Base-by-base conservation (phyloP, 257 asterid genomes). In the Plectranthus barbatus region DNA sequence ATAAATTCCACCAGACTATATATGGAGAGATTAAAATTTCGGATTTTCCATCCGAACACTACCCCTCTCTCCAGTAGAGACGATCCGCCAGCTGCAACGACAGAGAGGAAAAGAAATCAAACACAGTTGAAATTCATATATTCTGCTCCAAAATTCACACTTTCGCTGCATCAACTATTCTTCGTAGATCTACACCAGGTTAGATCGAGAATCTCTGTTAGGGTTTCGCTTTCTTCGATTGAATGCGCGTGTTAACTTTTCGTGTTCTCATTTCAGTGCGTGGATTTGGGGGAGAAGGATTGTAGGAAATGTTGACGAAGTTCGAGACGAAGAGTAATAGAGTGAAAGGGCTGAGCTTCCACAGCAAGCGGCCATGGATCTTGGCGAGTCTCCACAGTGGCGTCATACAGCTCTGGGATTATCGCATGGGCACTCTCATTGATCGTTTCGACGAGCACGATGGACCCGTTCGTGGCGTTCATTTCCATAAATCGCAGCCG, bases 381-480 rank as follows among this genome's bases (percentile, higher is more conserved):
- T 2, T 46, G 34, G 57, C 57, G 36, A 62, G 68, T 47, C 20
- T 62, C 4, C 33, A 47, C 57, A 62, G 47, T 4, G 57, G 57
- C 47, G 57, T 62, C 5, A 62, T 62, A 36, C 68, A 62, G 45
- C 56, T 62, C n/a, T 62, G 57, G 68, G 68, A 62, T 47, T 47
- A 62, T 15, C 57, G 57, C 34, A 47, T 47, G 46, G 68, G 57
- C 57, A 62, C 56, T 47, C 57, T 62, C 34, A 46, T 62, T 31
- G 56, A 47, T 18, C 57, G 84, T 3, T 92, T 92, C 31, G 97
- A 89, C 68, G 96, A 89, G 70, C 97, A 92, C 18, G 97, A 86
- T 71, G 99, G 97, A 1, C 99, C 99, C 20, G 99, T 92, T 66
- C 86, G 96, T 1, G 95, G 96, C 56, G 91, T 92, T 48, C 94